Conservation (phyloP, 176 grass and related monocot species). For the Rhynchospora tenuis region DNA sequence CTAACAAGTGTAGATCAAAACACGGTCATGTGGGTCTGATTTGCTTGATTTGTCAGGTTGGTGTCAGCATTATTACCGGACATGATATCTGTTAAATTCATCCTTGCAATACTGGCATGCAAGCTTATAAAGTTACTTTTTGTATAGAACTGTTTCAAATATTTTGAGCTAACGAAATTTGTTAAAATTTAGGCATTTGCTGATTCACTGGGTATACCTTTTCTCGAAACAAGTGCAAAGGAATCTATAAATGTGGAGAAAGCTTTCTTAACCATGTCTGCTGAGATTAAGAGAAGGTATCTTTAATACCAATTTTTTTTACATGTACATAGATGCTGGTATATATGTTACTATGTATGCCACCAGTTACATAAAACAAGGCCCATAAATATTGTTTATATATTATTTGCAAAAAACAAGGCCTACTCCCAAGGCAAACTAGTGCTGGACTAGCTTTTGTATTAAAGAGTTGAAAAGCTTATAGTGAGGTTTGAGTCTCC, state of each 20-base stretch:
- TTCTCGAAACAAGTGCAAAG: slow-evolving; percentile 96
- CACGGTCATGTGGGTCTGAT: not conserved
- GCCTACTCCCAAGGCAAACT: not conserved
- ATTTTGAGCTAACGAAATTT: slow-evolving; percentile 5
- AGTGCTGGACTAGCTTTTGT: not conserved
- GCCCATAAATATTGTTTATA: not conserved
- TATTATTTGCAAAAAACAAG: not conserved
- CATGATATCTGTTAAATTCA: not conserved
- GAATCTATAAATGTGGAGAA: slow-evolving; percentile 89
- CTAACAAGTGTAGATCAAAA: not conserved
- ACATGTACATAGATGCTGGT: not conserved
- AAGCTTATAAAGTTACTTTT: not conserved
- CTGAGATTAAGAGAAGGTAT: slow-evolving; percentile 93
- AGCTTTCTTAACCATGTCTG: slow-evolving; percentile 91
- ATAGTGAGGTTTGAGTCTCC: not conserved
- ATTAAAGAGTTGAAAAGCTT: not conserved
- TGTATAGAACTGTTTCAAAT: slow-evolving; percentile 1
- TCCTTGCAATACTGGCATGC: not conserved
- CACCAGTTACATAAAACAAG: not conserved
- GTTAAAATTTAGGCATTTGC: slow-evolving; percentile 65
- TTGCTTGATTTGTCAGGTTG: not conserved
- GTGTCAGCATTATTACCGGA: not conserved
- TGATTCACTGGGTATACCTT: slow-evolving; percentile 78
- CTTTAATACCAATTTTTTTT: not conserved
- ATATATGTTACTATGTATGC: not conserved